Conservation (phyloP, 2,329 filamentous ascomycete genomes). For the Arthrinium puccinioides region DNA sequence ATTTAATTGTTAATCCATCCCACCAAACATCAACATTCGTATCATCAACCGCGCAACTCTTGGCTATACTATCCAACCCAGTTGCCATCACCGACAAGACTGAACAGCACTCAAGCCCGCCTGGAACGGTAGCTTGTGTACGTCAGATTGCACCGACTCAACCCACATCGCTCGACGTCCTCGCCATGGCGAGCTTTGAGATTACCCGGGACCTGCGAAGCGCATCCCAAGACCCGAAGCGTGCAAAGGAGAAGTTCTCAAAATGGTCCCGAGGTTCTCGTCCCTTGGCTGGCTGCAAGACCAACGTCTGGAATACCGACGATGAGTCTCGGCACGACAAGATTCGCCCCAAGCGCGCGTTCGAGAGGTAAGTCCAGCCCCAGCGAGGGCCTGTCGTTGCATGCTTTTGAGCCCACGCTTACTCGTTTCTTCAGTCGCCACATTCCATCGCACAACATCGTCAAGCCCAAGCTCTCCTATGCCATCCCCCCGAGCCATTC, state of each 20-base stretch:
- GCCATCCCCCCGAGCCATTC: conserved; percentile 19
- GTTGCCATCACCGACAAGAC: too few relatives aligned
- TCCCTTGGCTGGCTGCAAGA: conserved; percentile 18
- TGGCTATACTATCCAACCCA: too few relatives aligned
- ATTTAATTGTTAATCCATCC: neutral
- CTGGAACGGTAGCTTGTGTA: conserved; percentile 2
- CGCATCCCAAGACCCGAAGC: conserved; percentile 33
- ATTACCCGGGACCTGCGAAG: conserved; percentile 35
- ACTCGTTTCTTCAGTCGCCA: conserved; percentile 10
- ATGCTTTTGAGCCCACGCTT: too few relatives aligned
- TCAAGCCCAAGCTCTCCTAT: conserved; percentile 22
- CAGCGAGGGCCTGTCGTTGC: too few relatives aligned
- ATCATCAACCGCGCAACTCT: neutral
- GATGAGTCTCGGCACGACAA: conserved; percentile 26
- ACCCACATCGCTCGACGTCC: too few relatives aligned
- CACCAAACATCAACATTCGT: neutral
- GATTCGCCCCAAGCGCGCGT: conserved; percentile 24
- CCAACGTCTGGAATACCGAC: conserved; percentile 6
- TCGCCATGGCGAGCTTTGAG: conserved; percentile 18
- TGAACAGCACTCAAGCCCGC: conserved; percentile 6
- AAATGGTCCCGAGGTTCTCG: conserved; percentile 36
- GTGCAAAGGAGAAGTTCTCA: conserved; percentile 30
- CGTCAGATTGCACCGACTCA: too few relatives aligned
- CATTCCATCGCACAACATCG: conserved; percentile 25
- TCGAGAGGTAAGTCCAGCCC: conserved; percentile 23